Base-by-base conservation (phyloP, 2,329 filamentous ascomycete species). In the Diaporthe capsici region DNA sequence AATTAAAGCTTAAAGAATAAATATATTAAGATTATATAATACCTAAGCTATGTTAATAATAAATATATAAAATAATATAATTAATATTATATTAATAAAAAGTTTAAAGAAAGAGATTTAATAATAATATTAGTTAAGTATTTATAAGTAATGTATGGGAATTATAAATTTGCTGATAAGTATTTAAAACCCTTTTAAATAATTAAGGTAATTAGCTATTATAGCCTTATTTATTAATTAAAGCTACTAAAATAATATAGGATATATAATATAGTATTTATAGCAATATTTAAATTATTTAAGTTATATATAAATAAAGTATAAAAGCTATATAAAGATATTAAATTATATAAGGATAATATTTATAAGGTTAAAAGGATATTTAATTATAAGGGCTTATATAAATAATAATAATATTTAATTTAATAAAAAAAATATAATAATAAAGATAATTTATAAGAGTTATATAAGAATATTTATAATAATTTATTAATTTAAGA, bases 21-120 rank as follows among this genome's bases (percentile, higher is more conserved):
- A 37, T 37, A 37, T 37, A 37, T 37, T 37, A 37, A 37, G 2
- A 37, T 37, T 20, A 57, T 57, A 34, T 34, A 57, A 57, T 57
- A 57, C 4, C 37, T 57, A 57, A 17, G 17, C 7, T 8, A 20
- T 34, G 22, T 22, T 22, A 57, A 57, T 57, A 57, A 17, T 6
- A 22, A 57, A 25, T 57, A 57, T 57, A 57, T 57, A 57, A 57
- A 57, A 22, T 57, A 37, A 8, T 57, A 57, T 57, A 57, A 57
- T 34, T 34, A 57, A 57, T 20, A 12, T 1, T 57, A 57, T 57
- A 20, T 57, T 31, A 57, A 57, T 57, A 57, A 57, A 34, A 20
- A 7, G 1, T 57, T 57, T 57, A 34, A 55, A 20, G 15, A 55
- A 17, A 5, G 7, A 5, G 6, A 55, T 3, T 31, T 55, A 55